Percentiles rank a stretch among this genome's conserved stretches.
Conservation (phyloP, 2,329 filamentous ascomycete genomes). For the Botrytis sinoallii region DNA sequence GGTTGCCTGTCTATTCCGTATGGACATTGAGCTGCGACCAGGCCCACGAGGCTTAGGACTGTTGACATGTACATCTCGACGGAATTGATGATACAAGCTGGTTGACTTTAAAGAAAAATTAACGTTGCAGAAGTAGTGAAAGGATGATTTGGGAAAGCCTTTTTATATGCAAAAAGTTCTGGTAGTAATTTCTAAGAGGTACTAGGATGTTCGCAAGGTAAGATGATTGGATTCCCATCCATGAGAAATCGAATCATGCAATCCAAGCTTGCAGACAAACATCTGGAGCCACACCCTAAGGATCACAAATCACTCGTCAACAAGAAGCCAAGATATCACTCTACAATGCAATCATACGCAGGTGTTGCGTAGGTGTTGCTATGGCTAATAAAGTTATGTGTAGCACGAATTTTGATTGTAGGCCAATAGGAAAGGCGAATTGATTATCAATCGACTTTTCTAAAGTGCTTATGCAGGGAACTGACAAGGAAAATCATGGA, state of each 20-base stretch:
- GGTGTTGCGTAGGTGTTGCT: not conserved
- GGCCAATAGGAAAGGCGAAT: not conserved
- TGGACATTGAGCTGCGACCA: slow-evolving; percentile 10
- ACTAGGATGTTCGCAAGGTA: not conserved
- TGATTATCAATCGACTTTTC: not conserved
- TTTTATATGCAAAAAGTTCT: not conserved
- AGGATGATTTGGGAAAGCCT: not conserved
- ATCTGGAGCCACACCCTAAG: not conserved
- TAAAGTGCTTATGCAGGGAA: not conserved
- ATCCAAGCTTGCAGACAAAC: not conserved
- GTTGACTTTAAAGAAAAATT: not conserved
- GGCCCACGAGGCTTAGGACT: not conserved
- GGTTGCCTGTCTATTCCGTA: not conserved
- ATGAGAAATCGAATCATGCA: not conserved
- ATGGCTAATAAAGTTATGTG: not conserved
- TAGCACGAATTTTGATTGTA: not conserved
- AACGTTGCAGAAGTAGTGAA: not conserved
- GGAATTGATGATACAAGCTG: not conserved
- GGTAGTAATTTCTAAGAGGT: not conserved
- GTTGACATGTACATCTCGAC: slow-evolving; percentile 2
- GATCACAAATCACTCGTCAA: not conserved
- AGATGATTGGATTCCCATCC: not conserved
- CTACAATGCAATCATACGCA: not conserved
- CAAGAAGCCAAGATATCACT: not conserved
- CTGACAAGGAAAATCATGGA: not conserved